Evolutionary conservation across 768 basidiomycete genomes (phyloP).

Genomic region (Collybiopsis luxurians): DNA sequence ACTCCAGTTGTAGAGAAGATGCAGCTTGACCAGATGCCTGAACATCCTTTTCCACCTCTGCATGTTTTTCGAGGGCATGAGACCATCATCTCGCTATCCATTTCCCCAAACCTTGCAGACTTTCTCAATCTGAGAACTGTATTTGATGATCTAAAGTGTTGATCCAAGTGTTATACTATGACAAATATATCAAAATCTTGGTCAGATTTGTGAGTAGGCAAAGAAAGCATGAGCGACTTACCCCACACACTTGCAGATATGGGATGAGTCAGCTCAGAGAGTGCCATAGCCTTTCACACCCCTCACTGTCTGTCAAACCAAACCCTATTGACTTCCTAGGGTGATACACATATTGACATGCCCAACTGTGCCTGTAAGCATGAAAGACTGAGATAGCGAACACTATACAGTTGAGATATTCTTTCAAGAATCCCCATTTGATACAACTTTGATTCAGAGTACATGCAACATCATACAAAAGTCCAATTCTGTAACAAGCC

Average conservation of each 20-base stretch:
- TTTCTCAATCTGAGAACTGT: no score
- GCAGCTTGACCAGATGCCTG: no score
- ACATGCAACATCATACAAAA: slow-evolving; percentile 36
- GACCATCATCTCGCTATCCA: no score
- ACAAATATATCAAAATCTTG: no score
- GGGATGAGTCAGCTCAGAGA: slow-evolving; percentile 18
- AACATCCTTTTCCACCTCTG: no score
- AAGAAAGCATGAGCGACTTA: slow-evolving; percentile 6
- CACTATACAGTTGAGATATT: slow-evolving; percentile 18
- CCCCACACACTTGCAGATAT: slow-evolving; percentile 14
- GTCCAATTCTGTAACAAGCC: slow-evolving; percentile 13
- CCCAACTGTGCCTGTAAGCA: no score
- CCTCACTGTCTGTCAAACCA: slow-evolving; percentile 24
- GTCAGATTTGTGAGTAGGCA: background rate
- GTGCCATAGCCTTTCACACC: no score
- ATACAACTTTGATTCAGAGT: slow-evolving; percentile 24
- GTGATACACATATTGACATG: slow-evolving; percentile 32
- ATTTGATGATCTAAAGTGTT: background rate
- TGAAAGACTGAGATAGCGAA: slow-evolving; percentile 34
- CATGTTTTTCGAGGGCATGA: no score
- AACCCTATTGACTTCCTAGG: slow-evolving; percentile 25
- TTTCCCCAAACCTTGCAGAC: no score
- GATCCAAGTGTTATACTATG: background rate
- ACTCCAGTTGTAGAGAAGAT: no score
- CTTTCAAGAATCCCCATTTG: slow-evolving; percentile 22